Percentiles rank a stretch among this genome's conserved stretches.
phyloP scores from a whole-genome alignment of 1,284 basidiomycete genomes.

The Sanghuangporus baumii region DNA sequence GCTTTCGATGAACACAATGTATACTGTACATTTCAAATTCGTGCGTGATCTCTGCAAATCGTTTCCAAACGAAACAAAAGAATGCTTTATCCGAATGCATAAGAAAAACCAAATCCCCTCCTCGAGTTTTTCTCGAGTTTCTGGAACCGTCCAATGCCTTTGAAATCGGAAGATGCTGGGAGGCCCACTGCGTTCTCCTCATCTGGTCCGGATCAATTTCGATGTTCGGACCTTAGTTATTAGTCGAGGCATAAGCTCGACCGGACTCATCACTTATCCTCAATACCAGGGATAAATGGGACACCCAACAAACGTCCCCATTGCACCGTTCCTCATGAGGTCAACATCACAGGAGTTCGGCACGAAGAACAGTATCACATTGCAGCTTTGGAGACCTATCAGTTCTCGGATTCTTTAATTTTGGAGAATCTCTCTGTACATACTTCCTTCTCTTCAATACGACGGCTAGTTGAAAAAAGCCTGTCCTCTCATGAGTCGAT shows the following conservation, averaged over 20 bases:
- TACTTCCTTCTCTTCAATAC: neutral
- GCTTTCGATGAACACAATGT: neutral
- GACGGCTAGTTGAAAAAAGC: constrained; percentile 41
- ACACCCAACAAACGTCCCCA: too few relatives aligned
- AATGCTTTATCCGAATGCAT: neutral
- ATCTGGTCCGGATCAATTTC: too few relatives aligned
- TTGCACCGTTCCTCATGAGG: too few relatives aligned
- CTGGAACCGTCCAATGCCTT: too few relatives aligned
- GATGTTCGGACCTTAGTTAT: too few relatives aligned
- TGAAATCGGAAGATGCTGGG: too few relatives aligned
- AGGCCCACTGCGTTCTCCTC: too few relatives aligned
- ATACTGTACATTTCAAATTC: neutral
- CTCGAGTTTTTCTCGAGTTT: too few relatives aligned
- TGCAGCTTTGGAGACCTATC: neutral
- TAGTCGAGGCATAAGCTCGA: too few relatives aligned
- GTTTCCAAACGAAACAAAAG: neutral
- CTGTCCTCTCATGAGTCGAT: constrained; percentile 67
- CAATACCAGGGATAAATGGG: too few relatives aligned
- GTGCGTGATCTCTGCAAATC: neutral
- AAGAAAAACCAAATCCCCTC: too few relatives aligned
- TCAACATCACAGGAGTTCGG: neutral
- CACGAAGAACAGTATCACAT: neutral
- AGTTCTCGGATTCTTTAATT: neutral
- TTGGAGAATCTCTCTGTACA: neutral
- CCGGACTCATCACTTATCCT: too few relatives aligned